These are phyloP conservation scores for Butyriboletus appendiculatus DNA, from an alignment of 1,284 basidiomycete species.

Conservation along the genomic window DNA sequence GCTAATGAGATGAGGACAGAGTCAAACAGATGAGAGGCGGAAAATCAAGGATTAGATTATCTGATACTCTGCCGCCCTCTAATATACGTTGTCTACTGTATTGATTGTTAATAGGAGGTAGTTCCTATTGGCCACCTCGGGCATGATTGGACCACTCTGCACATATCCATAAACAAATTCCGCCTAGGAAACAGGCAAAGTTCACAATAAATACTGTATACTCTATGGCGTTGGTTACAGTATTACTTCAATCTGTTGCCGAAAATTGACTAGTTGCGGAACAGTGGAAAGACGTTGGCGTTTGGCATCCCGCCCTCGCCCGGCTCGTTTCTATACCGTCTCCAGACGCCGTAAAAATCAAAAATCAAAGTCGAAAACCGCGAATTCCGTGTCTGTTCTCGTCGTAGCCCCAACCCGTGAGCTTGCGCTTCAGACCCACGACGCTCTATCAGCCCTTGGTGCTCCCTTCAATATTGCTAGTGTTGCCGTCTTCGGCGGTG, in stretches of 20 bases:
- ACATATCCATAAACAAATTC: no score
- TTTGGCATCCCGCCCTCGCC: conserved; percentile 91
- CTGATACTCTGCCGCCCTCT: no score
- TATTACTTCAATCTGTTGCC: neutral
- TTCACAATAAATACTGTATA: neutral
- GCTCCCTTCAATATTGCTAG: conserved; percentile 53
- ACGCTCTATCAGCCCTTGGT: conserved; percentile 80
- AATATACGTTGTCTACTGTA: no score
- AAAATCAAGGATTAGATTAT: no score
- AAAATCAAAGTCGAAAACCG: conserved; percentile 36
- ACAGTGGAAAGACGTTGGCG: conserved; percentile 92
- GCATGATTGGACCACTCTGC: no score
- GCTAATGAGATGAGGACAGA: no score
- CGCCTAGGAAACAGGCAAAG: no score
- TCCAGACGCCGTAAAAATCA: conserved; percentile 23
- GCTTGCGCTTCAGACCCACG: conserved; percentile 93
- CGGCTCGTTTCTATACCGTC: conserved; percentile 52
- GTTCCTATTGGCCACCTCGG: no score
- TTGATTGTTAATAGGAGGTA: no score
- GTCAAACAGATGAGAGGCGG: no score
- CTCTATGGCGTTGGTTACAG: neutral
- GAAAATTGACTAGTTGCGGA: conserved; percentile 3
- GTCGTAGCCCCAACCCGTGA: conserved; percentile 94
- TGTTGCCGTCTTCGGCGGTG: conserved; percentile 91
- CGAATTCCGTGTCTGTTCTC: conserved; percentile 65